Conservation (phyloP, 805 yeast genomes). For the Ogataea pilisensis region DNA sequence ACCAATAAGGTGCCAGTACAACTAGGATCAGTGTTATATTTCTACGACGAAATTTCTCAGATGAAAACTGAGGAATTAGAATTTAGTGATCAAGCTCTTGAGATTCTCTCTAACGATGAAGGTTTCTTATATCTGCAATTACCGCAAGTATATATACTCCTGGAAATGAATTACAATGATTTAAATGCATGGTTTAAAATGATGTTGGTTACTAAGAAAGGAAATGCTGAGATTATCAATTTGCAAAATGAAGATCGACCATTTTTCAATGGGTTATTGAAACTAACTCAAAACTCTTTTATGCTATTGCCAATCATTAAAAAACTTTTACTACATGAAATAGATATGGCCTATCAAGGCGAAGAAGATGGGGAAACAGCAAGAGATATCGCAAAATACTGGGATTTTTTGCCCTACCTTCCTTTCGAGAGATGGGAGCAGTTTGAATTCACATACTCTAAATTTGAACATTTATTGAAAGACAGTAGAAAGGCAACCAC, state of each 20-base stretch:
- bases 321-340: constrained; percentile 2
- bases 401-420: constrained; percentile 16
- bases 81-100: constrained; percentile 1
- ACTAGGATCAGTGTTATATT: constrained; percentile 14
- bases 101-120: constrained; percentile 5
- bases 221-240: neutral
- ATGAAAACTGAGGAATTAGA: neutral
- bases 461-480: constrained; percentile 5
- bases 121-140: constrained; percentile 7
- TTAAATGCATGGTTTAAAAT: constrained; percentile 16
- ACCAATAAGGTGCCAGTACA: constrained; percentile 10
- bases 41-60: constrained; percentile 7
- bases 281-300: constrained; percentile 8
- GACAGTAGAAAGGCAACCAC: neutral
- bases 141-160: constrained; percentile 9
- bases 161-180: constrained; percentile 8
- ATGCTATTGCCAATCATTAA: constrained; percentile 7
- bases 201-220: constrained; percentile 3
- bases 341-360: constrained; percentile 3
- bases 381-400: constrained; percentile 8
- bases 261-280: constrained; percentile 13
- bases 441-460: constrained; percentile 7
- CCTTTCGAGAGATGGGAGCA: constrained; percentile 11
- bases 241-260: constrained; percentile 6
- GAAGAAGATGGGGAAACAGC: neutral